Percentiles rank a stretch among this genome's conserved stretches.
Evolutionary conservation across 352 stramenopile genomes (phyloP).

Genomic region (Saprolegnia diclina): DNA sequence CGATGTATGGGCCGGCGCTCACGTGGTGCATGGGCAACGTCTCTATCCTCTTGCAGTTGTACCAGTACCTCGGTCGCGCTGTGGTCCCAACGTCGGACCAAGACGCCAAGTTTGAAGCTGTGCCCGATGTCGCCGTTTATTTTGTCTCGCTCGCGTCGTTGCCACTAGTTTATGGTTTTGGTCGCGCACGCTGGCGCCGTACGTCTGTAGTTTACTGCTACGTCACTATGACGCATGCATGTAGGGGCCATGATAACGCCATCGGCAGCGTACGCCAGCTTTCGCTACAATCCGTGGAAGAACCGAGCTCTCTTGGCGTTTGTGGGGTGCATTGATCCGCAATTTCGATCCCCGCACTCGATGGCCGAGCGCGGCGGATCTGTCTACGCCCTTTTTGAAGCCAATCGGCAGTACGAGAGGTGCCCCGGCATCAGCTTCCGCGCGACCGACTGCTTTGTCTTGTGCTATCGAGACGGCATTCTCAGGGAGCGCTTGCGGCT

Average conservation of each 20-base stretch:
- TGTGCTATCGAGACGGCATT: background rate
- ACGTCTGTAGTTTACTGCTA: background rate
- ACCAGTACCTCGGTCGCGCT: background rate
- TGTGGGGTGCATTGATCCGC: background rate
- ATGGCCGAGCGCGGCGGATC: background rate
- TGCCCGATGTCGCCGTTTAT: background rate
- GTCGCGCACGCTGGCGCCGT: background rate
- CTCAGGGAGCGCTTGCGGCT: background rate
- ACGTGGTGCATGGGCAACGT: slow-evolving; percentile 15
- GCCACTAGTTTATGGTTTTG: background rate
- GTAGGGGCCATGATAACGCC: background rate
- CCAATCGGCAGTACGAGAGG: background rate
- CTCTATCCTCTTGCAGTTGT: background rate
- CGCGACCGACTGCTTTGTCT: background rate
- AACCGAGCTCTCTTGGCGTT: background rate
- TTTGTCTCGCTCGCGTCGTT: background rate
- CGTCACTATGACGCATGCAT: too few relatives aligned
- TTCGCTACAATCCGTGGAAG: background rate
- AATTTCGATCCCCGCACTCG: background rate
- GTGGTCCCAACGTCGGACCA: background rate
- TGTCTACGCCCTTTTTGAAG: background rate
- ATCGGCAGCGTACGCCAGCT: background rate
- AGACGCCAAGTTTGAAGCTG: background rate
- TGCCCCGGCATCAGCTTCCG: background rate
- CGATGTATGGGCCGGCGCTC: background rate